A percentile compares a stretch with the other conserved stretches of the same genome.
Evolutionary conservation across 1,139 yeast genomes (phyloP).

Genomic region (Kurtzmaniella quercitrusa): DNA sequence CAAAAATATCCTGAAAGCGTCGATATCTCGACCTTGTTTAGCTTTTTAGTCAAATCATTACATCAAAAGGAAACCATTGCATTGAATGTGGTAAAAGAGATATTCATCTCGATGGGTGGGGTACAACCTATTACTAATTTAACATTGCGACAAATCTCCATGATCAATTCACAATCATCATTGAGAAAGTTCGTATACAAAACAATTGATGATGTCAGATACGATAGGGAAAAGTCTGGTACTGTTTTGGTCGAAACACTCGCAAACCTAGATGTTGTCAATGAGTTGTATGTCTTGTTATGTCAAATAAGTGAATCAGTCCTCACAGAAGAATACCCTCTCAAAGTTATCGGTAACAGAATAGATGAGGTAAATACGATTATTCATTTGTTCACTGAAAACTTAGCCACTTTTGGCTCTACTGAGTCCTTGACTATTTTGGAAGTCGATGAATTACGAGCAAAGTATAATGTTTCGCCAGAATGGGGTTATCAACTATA

Average conservation of each 20-base stretch:
- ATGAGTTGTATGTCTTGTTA: conserved; percentile 65
- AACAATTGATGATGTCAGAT: conserved; percentile 61
- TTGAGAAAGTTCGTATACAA: conserved; percentile 54
- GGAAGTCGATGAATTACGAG: conserved; percentile 43
- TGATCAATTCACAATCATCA: conserved; percentile 62
- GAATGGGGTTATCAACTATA: conserved; percentile 79
- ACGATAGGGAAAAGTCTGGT: conserved; percentile 47
- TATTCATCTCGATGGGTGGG: conserved; percentile 78
- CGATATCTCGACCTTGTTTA: conserved; percentile 54
- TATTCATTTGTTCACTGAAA: conserved; percentile 59
- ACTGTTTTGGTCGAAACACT: conserved; percentile 48
- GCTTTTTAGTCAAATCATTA: conserved; percentile 61
- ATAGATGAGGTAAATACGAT: conserved; percentile 70
- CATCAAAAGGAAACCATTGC: conserved; percentile 61
- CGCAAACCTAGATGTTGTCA: conserved; percentile 40
- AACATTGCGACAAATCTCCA: conserved; percentile 60
- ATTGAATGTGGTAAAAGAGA: conserved; percentile 65
- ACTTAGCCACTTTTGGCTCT: conserved; percentile 51
- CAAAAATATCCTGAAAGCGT: conserved; percentile 47
- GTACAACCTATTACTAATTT: conserved; percentile 65
- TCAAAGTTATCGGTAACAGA: conserved; percentile 68
- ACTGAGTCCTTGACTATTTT: conserved; percentile 37
- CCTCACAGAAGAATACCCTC: conserved; percentile 45
- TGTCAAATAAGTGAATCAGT: conserved; percentile 47
- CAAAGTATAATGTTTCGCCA: conserved; percentile 50